Percentiles rank a stretch among this genome's conserved stretches.
Conservation (phyloP, 1,284 basidiomycete genomes). For the Wallemia hederae region DNA sequence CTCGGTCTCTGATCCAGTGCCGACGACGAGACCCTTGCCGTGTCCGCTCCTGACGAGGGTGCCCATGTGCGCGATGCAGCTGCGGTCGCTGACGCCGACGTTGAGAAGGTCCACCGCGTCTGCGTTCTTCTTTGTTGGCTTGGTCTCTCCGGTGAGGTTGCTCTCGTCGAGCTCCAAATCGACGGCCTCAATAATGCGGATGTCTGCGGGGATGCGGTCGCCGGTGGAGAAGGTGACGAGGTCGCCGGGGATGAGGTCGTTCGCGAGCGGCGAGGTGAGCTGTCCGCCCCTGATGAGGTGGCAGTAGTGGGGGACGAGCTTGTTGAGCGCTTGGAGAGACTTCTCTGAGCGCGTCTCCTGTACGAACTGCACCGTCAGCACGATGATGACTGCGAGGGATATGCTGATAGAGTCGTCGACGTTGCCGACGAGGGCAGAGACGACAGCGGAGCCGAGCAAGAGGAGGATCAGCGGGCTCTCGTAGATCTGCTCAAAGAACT, state of each 20-base stretch:
- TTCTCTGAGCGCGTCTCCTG: conserved; percentile 83
- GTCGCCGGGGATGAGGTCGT: conserved; percentile 74
- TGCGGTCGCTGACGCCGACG: conserved; percentile 52
- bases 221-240: conserved; percentile 66
- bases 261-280: conserved; percentile 42
- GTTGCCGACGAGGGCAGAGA: conserved; percentile 66
- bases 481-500: neutral
- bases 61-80: conserved; percentile 85
- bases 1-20: conserved; percentile 64
- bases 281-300: conserved; percentile 52
- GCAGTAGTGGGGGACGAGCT: conserved; percentile 82
- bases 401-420: conserved; percentile 62
- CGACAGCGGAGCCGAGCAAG: conserved; percentile 59
- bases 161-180: conserved; percentile 74
- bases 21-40: conserved; percentile 64
- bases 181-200: conserved; percentile 28
- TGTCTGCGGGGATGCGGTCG: conserved; percentile 81
- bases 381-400: conserved; percentile 69
- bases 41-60: conserved; percentile 73
- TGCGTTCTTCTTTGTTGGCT: neutral
- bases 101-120: neutral
- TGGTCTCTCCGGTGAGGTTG: conserved; percentile 70
- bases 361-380: conserved; percentile 75
- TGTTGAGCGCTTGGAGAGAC: conserved; percentile 46
- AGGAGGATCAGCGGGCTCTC: conserved; percentile 29